Conservation (phyloP, 2,329 filamentous ascomycete genomes). For the Aspergillus caelatus region DNA sequence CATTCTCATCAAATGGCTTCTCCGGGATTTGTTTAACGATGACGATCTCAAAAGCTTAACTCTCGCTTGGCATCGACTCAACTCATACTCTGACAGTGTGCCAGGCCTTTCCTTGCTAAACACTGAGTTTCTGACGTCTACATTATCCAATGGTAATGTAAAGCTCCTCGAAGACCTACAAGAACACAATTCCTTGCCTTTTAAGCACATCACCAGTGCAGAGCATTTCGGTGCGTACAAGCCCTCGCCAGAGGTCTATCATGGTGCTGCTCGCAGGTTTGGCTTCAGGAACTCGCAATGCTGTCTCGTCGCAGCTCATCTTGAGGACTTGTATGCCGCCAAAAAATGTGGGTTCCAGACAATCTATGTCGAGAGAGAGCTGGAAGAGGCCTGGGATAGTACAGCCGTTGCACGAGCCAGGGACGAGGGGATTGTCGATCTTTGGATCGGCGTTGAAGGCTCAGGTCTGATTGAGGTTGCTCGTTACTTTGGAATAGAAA, state of each 20-base stretch:
- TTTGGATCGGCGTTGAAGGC: slow-evolving; percentile 12
- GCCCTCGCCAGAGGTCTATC: slow-evolving; percentile 66
- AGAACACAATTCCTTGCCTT: slow-evolving; percentile 26
- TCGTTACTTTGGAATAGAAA: slow-evolving; percentile 18
- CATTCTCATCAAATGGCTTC: neutral
- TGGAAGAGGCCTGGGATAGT: slow-evolving; percentile 14
- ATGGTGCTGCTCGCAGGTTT: slow-evolving; percentile 64
- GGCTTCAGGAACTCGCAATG: slow-evolving; percentile 61
- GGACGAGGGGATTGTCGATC: slow-evolving; percentile 63
- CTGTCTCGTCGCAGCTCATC: slow-evolving; percentile 66
- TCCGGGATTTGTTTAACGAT: neutral
- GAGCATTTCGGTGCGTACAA: slow-evolving; percentile 75
- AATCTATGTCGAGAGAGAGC: neutral
- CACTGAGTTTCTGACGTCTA: slow-evolving; percentile 60
- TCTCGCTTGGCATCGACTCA: slow-evolving; percentile 71
- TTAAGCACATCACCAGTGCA: slow-evolving; percentile 61
- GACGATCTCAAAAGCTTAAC: slow-evolving; percentile 44
- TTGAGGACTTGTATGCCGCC: neutral
- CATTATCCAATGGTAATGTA: slow-evolving; percentile 72
- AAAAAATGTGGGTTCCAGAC: neutral
- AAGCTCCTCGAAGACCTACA: slow-evolving; percentile 65
- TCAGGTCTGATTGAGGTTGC: slow-evolving; percentile 23
- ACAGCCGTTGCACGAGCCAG: slow-evolving; percentile 55
- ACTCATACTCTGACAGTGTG: slow-evolving; percentile 65
- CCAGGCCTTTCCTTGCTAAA: slow-evolving; percentile 59